Evolutionary conservation across 2,329 filamentous ascomycete genomes (phyloP).

Genomic region (Lanzia echinophila): DNA sequence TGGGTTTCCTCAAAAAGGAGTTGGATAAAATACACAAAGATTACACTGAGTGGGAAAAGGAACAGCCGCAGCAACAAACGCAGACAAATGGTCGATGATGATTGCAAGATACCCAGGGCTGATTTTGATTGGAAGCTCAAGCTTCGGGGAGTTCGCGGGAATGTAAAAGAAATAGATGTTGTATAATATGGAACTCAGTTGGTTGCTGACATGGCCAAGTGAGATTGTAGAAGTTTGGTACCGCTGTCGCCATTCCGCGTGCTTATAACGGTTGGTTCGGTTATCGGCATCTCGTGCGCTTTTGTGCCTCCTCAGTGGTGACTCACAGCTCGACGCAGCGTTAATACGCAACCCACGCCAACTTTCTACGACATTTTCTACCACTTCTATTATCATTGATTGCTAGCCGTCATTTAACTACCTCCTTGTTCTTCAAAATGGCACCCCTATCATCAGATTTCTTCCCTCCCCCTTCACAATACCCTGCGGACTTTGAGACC

Average conservation of each 20-base stretch:
- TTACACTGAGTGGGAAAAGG: conserved; percentile 45
- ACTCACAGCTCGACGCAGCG: too few relatives aligned
- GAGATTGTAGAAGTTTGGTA: too few relatives aligned
- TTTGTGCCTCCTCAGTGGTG: too few relatives aligned
- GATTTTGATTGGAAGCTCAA: conserved; percentile 3
- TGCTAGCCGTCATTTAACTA: neutral
- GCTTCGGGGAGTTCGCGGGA: conserved; percentile 8
- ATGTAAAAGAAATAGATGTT: conserved; percentile 9
- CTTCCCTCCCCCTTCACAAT: neutral
- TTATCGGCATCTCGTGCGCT: too few relatives aligned
- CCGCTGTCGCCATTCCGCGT: too few relatives aligned
- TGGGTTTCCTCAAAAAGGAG: conserved; percentile 66
- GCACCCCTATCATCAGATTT: neutral
- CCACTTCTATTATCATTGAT: too few relatives aligned
- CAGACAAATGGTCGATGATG: conserved; percentile 7
- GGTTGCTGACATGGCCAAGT: neutral
- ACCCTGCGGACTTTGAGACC: conserved; percentile 2
- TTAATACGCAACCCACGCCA: too few relatives aligned
- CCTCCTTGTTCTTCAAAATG: neutral
- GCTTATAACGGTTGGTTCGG: too few relatives aligned
- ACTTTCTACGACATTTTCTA: too few relatives aligned
- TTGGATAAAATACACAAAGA: conserved; percentile 46
- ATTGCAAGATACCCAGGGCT: conserved; percentile 11
- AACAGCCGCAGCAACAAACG: conserved; percentile 22
- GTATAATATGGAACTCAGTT: conserved; percentile 6